These are phyloP conservation scores for Ampelomyces quisqualis DNA, from an alignment of 2,329 filamentous ascomycete species.

Conservation along the genomic window DNA sequence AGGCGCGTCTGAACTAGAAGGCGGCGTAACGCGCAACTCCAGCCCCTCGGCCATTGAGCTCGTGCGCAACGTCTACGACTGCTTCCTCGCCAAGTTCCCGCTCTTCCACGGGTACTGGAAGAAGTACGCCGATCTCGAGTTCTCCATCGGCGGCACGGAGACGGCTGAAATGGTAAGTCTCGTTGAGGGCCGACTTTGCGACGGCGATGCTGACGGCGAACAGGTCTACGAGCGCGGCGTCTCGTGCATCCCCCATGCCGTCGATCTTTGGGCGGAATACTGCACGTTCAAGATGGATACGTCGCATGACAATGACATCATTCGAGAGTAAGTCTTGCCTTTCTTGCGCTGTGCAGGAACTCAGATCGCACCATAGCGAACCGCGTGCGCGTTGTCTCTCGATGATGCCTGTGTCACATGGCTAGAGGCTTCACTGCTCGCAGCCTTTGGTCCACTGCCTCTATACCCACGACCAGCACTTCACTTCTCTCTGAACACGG, in stretches of 20 bases:
- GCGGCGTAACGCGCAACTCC: constrained; percentile 93
- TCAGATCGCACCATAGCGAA: constrained; percentile 33
- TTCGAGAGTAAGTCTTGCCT: constrained; percentile 92
- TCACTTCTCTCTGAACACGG: neutral
- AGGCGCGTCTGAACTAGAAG: constrained; percentile 80
- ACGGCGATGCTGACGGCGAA: constrained; percentile 8
- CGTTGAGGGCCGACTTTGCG: neutral
- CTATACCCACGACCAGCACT: neutral
- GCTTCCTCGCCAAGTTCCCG: constrained; percentile 91
- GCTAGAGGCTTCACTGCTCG: neutral
- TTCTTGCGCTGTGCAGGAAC: constrained; percentile 28
- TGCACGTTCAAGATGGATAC: constrained; percentile 98
- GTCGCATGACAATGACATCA: constrained; percentile 87
- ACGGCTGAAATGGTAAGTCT: constrained; percentile 84
- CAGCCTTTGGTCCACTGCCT: neutral
- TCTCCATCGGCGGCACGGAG: constrained; percentile 94
- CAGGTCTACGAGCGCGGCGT: constrained; percentile 94
- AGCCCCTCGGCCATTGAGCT: constrained; percentile 89
- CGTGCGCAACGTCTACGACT: constrained; percentile 84
- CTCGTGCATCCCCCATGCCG: constrained; percentile 87
- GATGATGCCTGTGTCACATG: too few species aligned
- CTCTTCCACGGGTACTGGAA: constrained; percentile 99
- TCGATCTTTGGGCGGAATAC: constrained; percentile 97
- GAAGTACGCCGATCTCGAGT: constrained; percentile 97
- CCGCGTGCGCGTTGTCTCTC: constrained; percentile 15